Conservation (phyloP, 257 asterid species). For the Coffea canephora region DNA sequence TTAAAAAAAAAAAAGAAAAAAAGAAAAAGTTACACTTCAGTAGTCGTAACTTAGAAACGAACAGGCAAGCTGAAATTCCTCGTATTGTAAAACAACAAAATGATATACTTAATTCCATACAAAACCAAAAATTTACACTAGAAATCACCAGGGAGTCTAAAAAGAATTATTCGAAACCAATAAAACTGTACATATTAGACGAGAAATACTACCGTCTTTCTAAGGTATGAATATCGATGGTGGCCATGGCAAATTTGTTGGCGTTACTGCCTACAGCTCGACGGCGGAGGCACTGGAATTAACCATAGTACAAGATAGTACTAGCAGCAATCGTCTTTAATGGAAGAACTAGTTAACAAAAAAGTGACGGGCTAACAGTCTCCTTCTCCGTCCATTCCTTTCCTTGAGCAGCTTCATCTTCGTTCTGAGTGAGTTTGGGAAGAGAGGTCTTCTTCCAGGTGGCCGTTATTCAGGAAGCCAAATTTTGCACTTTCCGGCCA, state of each 20-base stretch:
- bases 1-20: no score
- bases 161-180: background rate
- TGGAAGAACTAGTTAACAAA: background rate
- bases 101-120: background rate
- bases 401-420: background rate
- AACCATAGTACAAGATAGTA: no score
- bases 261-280: background rate
- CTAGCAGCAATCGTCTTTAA: no score
- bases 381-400: background rate
- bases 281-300: background rate
- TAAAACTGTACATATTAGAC: conserved; percentile 9
- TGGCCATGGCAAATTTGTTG: conserved; percentile 36
- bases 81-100: no score
- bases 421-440: background rate
- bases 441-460: background rate
- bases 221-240: conserved; percentile 51
- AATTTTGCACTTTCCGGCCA: background rate
- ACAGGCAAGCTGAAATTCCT: no score
- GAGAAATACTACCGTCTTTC: conserved; percentile 47
- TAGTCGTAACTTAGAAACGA: background rate
- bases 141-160: background rate
- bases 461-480: background rate
- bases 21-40: background rate
- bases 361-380: background rate
- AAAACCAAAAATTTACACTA: no score